Evolutionary conservation across 495 filamentous ascomycete genomes (phyloP), one percentile per base, ranked within the genome.

Genomic region (Collariella sp.): DNA sequence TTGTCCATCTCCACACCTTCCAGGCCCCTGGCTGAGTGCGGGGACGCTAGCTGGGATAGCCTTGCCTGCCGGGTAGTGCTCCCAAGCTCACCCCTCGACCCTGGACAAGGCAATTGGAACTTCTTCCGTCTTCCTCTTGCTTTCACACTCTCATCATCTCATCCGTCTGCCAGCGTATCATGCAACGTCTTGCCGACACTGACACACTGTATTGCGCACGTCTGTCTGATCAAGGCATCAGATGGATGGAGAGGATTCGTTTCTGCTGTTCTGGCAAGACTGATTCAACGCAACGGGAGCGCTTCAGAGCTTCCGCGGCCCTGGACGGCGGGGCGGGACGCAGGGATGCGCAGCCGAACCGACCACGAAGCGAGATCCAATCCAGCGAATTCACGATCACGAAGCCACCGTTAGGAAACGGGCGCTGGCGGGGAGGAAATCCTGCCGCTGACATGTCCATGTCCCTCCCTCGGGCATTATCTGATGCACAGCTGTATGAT

Each of bases 21-120:
- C 38, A 42, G 23, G 24, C 20, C 20, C 49, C 49, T 9, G 39
- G 22, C n/a, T 11, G 39, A 18, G 22, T 33, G 39, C 39, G 49
- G 49, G 33, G 26, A 22, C 38, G 47, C 47, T 50, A 50, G 38
- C 48, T 29, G 46, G 46, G 48, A 20, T 50, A 9, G 13, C 48
- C 48, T 16, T 19, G 45, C 29, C 7, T 36, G 7, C 9, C 16
- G 16, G 24, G 24, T 15, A 19, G n/a, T n/a, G 6, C 31, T 34
- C 31, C 5, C 31, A 5, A 5, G 6, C 31, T 12, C 12, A 24
- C 26, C 3, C 7, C 15, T 46, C 13, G 7, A 18, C 33, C 33
- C 1, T 33, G 20, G 18, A 39, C 46, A 16, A 19, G 5, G 29
- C 9, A 45, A 1, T 13, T 13, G 31, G n/a, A 19, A 22, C 22